Conservation (phyloP, 2,329 filamentous ascomycete species). For the Escovopsis weberi region DNA sequence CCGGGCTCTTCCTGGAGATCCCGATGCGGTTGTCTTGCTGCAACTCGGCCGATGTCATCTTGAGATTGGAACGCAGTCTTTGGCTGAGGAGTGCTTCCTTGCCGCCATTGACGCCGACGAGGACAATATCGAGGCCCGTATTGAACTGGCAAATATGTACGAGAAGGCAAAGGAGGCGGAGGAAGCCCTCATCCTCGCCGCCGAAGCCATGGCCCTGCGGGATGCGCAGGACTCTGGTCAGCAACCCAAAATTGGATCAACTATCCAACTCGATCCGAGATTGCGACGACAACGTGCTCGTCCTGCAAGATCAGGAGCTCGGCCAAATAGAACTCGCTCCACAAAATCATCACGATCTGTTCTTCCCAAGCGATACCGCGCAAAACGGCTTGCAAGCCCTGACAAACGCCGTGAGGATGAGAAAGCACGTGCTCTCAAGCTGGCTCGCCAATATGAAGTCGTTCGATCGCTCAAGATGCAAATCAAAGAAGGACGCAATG, state of each 20-base stretch:
- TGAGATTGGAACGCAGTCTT: slow-evolving; percentile 43
- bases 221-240: slow-evolving; percentile 25
- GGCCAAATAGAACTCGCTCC: background rate
- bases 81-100: slow-evolving; percentile 66
- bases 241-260: background rate
- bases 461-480: slow-evolving; percentile 28
- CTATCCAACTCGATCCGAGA: background rate
- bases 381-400: slow-evolving; percentile 30
- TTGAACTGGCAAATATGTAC: slow-evolving; percentile 72
- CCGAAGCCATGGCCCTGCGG: slow-evolving; percentile 56
- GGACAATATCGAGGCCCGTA: slow-evolving; percentile 59
- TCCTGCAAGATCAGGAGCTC: slow-evolving; percentile 2
- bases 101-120: slow-evolving; percentile 59
- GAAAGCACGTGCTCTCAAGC: slow-evolving; percentile 23
- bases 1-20: slow-evolving; percentile 29
- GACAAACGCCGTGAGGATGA: slow-evolving; percentile 31
- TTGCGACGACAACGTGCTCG: background rate
- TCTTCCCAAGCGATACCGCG: slow-evolving; percentile 28
- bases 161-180: slow-evolving; percentile 59
- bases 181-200: slow-evolving; percentile 62
- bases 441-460: slow-evolving; percentile 27
- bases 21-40: slow-evolving; percentile 37
- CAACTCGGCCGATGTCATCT: slow-evolving; percentile 56
- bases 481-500: slow-evolving; percentile 26
- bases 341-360: slow-evolving; percentile 5